phyloP scores from a whole-genome alignment of 768 basidiomycete species.

The Tulasnella sp. region DNA sequence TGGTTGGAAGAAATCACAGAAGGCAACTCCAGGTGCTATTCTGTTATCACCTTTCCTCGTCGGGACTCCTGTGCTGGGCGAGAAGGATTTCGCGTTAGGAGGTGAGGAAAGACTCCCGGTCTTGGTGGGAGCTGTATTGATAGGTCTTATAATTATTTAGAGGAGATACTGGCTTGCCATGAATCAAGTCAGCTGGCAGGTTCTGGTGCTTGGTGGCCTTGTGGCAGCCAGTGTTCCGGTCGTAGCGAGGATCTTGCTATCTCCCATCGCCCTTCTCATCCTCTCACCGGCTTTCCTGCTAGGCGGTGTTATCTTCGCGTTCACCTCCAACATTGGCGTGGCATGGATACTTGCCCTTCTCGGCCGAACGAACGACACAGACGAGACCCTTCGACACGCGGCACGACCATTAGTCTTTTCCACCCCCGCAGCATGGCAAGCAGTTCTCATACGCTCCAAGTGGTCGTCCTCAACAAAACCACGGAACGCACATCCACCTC shows the following conservation, averaged over 20 bases:
- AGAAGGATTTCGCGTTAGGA: neutral
- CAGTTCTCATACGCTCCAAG: slow-evolving; percentile 78
- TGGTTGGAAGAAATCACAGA: neutral
- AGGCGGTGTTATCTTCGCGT: slow-evolving; percentile 27
- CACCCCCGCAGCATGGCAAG: slow-evolving; percentile 93
- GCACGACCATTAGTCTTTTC: slow-evolving; percentile 80
- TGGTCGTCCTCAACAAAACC: slow-evolving; percentile 65
- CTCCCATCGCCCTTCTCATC: slow-evolving; percentile 35
- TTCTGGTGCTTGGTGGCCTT: neutral
- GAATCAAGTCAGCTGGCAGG: slow-evolving; percentile 5
- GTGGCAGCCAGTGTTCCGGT: slow-evolving; percentile 33
- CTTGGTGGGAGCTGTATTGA: neutral
- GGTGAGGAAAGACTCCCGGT: neutral
- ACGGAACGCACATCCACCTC: slow-evolving; percentile 61
- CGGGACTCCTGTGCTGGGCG: neutral
- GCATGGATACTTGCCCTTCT: slow-evolving; percentile 32
- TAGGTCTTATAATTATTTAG: neutral
- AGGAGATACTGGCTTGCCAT: neutral
- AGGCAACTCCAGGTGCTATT: neutral
- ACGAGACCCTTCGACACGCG: slow-evolving; percentile 40
- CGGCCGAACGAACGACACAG: slow-evolving; percentile 18
- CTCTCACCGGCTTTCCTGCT: slow-evolving; percentile 32
- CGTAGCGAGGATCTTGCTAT: slow-evolving; percentile 34
- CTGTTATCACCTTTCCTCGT: neutral
- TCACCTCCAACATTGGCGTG: slow-evolving; percentile 33